Evolutionary conservation across 345 rosid species (phyloP), one percentile per base, ranked within the genome.

Genomic region (Raphanus raphanistrum): DNA sequence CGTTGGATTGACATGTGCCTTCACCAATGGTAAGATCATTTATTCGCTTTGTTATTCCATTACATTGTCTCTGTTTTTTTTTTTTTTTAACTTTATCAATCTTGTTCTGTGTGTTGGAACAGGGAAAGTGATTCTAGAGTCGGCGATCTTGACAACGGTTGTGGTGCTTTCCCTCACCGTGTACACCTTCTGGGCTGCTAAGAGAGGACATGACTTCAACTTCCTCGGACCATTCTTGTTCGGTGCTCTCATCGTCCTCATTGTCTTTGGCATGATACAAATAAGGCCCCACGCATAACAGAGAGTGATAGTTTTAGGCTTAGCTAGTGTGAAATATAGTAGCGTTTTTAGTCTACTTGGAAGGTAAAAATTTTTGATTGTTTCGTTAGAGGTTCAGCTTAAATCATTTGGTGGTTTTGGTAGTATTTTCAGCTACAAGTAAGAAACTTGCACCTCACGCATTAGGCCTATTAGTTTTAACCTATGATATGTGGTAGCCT

Each of bases 1-100:
- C 0, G 82, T 92, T 71, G 98, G 98, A 35, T 82, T 92, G 80
- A 84, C 92, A 1, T 90, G 94, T 50, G 92, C 98, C 2, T 90
- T 88, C 35, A 90, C 96, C 26, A 78, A 84, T 64, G 93, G 93
- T 87, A 75, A 75, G n/a, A n/a, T n/a, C n/a, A n/a, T n/a, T n/a
- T n/a, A n/a, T n/a, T n/a, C n/a, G n/a, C n/a, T n/a, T n/a, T n/a
- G n/a, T n/a, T n/a, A n/a, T n/a, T n/a, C n/a, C n/a, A n/a, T n/a
- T n/a, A n/a, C n/a, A n/a, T n/a, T n/a, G n/a, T n/a, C n/a, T n/a
- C n/a, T n/a, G n/a, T n/a, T n/a, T 21, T 21, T 21, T 21, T 21
- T 21, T 21, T 21, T 21, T 21, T 21, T 21, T 21, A n/a, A n/a
- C n/a, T n/a, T n/a, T n/a, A n/a, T n/a, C n/a, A n/a, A n/a, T n/a